Conservation (phyloP, 805 yeast genomes). For the Kodamaea neixiangensis region DNA sequence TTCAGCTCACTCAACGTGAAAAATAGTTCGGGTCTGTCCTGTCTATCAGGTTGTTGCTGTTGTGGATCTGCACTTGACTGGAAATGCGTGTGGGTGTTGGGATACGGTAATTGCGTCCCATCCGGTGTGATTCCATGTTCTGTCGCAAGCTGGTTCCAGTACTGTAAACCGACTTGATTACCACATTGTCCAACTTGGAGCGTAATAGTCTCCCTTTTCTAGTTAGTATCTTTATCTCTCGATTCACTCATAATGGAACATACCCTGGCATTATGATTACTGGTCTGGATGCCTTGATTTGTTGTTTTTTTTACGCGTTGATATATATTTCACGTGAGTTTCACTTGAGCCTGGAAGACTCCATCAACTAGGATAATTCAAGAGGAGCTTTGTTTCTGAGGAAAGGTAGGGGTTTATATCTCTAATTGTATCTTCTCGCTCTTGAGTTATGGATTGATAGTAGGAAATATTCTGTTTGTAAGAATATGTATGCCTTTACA, state of each 20-base stretch:
- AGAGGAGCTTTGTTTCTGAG: no score
- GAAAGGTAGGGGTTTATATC: no score
- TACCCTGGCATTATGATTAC: constrained; percentile 28
- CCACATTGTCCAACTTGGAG: constrained; percentile 93
- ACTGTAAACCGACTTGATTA: constrained; percentile 89
- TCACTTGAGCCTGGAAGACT: no score
- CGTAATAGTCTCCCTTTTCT: constrained; percentile 65
- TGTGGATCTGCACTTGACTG: constrained; percentile 16
- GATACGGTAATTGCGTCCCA: constrained; percentile 50
- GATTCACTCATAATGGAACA: constrained; percentile 11
- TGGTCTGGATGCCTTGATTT: background rate
- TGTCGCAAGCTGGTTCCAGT: constrained; percentile 84
- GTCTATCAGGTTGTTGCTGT: constrained; percentile 23
- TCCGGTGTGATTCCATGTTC: constrained; percentile 84
- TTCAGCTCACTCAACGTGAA: constrained; percentile 74
- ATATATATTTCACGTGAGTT: constrained; percentile 8
- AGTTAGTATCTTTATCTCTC: background rate
- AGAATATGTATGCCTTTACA: no score
- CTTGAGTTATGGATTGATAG: no score
- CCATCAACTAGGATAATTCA: no score
- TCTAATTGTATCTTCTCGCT: no score
- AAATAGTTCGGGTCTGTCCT: constrained; percentile 82
- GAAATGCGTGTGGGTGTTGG: constrained; percentile 16
- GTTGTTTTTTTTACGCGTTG: constrained; percentile 13
- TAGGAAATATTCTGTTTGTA: no score